These are phyloP conservation scores for Tricholoma furcatifolium DNA, from an alignment of 768 basidiomycete species.

Conservation along the genomic window DNA sequence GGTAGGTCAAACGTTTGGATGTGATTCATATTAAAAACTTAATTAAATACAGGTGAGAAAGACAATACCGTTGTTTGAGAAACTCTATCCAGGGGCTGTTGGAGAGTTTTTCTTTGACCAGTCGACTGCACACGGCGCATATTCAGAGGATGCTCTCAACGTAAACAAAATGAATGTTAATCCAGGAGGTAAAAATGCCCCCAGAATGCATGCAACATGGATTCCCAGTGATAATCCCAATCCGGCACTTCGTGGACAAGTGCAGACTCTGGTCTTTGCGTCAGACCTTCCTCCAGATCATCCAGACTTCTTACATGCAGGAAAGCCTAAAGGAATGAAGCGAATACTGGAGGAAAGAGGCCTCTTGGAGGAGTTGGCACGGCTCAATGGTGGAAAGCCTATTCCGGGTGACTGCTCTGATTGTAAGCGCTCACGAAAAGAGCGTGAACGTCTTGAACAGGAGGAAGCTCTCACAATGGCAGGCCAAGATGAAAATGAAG, in stretches of 20 bases:
- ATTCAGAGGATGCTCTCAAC: not conserved
- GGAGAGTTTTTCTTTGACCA: not conserved
- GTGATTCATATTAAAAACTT: not conserved
- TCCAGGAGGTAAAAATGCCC: not conserved
- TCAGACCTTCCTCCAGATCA: not conserved
- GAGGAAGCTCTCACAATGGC: not conserved
- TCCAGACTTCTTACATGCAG: not conserved
- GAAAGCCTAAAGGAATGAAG: not conserved
- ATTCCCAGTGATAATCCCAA: not conserved
- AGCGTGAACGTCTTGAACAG: not conserved
- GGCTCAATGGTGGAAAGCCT: not conserved
- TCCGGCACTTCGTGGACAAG: not conserved
- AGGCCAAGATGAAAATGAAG: not conserved
- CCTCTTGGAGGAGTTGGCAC: not conserved
- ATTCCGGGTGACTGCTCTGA: not conserved
- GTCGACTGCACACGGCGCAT: not conserved
- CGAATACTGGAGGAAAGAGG: not conserved
- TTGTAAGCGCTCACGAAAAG: not conserved
- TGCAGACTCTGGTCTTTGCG: not conserved
- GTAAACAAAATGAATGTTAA: not conserved
- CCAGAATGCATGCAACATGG: not conserved
- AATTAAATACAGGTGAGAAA: not conserved
- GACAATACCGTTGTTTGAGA: not conserved
- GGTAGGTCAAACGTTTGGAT: not conserved
- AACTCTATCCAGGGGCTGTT: not conserved